A percentile compares a stretch with the other conserved stretches of the same genome.
These are phyloP conservation scores for Gymnopilus dilepis DNA, from an alignment of 768 basidiomycete genomes.

Conservation along the genomic window DNA sequence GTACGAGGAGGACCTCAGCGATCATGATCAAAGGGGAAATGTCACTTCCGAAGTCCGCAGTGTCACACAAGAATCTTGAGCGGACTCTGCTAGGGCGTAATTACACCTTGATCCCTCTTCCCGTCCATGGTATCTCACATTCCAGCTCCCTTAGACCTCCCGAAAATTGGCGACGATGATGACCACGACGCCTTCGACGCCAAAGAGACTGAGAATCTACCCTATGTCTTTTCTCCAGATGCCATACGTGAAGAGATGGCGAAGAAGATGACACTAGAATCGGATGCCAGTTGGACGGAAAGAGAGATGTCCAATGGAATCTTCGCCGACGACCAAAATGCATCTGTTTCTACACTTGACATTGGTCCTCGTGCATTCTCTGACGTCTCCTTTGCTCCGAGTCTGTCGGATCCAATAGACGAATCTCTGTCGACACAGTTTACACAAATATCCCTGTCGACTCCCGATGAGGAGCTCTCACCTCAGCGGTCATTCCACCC, in stretches of 20 bases:
- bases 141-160: conserved; percentile 20
- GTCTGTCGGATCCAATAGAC: conserved; percentile 29
- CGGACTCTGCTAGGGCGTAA: conserved; percentile 10
- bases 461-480: conserved; percentile 27
- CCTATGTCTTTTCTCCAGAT: conserved; percentile 61
- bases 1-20: conserved; percentile 84
- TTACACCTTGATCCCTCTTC: conserved; percentile 6
- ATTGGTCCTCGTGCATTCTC: conserved; percentile 46
- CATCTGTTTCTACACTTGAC: conserved; percentile 64
- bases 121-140: conserved; percentile 14
- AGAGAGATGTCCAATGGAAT: conserved; percentile 40
- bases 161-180: conserved; percentile 31
- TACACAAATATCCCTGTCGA: conserved; percentile 44
- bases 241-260: conserved; percentile 68
- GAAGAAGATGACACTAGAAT: conserved; percentile 44
- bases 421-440: conserved; percentile 40
- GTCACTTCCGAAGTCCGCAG: not conserved
- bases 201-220: conserved; percentile 50
- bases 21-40: conserved; percentile 59
- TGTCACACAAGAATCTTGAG: conserved; percentile 5
- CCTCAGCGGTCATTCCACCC: conserved; percentile 12
- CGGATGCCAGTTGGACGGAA: conserved; percentile 38
- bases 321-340: conserved; percentile 36
- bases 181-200: conserved; percentile 76
- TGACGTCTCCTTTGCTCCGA: conserved; percentile 23